These are phyloP conservation scores for Debaryomycetaceae sp. DNA, from an alignment of 1,139 yeast genomes.

Conservation along the genomic window DNA sequence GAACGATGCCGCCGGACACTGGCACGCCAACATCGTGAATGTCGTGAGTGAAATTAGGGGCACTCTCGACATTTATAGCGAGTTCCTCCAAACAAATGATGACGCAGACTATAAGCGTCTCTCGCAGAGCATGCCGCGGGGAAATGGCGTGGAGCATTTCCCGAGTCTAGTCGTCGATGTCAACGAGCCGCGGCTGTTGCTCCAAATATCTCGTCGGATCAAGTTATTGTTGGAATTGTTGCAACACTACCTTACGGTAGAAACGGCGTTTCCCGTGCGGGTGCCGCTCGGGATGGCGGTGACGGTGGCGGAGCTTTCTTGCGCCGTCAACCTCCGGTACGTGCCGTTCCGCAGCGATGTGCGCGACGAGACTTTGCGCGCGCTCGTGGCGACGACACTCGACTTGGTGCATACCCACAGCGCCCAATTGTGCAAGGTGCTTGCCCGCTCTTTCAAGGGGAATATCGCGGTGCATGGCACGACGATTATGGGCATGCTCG, in stretches of 20 bases:
- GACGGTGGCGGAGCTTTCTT: constrained; percentile 36
- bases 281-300: constrained; percentile 51
- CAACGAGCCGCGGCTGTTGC: constrained; percentile 39
- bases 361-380: constrained; percentile 36
- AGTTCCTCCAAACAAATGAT: constrained; percentile 44
- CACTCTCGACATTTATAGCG: constrained; percentile 42
- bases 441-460: constrained; percentile 33
- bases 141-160: constrained; percentile 19
- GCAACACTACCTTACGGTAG: constrained; percentile 30
- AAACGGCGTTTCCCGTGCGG: constrained; percentile 35
- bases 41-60: constrained; percentile 39
- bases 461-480: constrained; percentile 37
- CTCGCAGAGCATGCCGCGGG: constrained; percentile 22
- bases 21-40: constrained; percentile 32
- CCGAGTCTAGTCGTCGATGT: constrained; percentile 46
- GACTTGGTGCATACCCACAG: constrained; percentile 34
- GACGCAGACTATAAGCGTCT: constrained; percentile 35
- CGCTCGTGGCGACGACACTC: constrained; percentile 30
- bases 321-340: constrained; percentile 43
- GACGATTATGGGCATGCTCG: constrained; percentile 40
- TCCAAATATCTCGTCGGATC: constrained; percentile 40
- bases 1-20: constrained; percentile 36
- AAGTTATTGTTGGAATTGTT: constrained; percentile 35
- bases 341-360: constrained; percentile 48
- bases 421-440: constrained; percentile 24